Evolutionary conservation across 2,329 filamentous ascomycete genomes (phyloP).

Genomic region (Fusarium sp.): DNA sequence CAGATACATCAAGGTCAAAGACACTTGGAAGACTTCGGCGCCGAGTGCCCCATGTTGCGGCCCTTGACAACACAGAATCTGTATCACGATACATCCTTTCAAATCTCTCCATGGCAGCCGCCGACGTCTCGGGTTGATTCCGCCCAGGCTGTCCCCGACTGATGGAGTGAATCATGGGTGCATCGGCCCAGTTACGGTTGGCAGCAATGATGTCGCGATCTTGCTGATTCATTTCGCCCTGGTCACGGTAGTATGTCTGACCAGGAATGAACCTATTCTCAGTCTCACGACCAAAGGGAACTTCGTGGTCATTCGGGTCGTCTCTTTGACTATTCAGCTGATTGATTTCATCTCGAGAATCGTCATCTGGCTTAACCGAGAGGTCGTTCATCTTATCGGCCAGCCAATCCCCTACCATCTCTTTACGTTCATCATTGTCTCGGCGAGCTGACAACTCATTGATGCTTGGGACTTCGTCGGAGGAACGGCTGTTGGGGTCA

Average conservation of each 20-base stretch:
- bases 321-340: conserved; percentile 40
- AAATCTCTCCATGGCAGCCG: conserved; percentile 65
- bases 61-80: conserved; percentile 68
- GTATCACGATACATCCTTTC: conserved; percentile 64
- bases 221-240: conserved; percentile 55
- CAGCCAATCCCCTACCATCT: conserved; percentile 64
- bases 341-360: conserved; percentile 36
- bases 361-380: conserved; percentile 43
- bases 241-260: conserved; percentile 61
- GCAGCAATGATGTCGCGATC: conserved; percentile 64
- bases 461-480: conserved; percentile 58
- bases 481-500: conserved; percentile 58
- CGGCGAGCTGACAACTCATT: conserved; percentile 60
- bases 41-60: conserved; percentile 77
- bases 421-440: conserved; percentile 59
- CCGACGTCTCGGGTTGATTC: conserved; percentile 62
- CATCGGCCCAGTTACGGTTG: conserved; percentile 61
- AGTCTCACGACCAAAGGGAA: conserved; percentile 60
- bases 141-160: conserved; percentile 44
- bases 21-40: conserved; percentile 71
- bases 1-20: conserved; percentile 65
- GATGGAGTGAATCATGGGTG: conserved; percentile 61
- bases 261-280: conserved; percentile 62
- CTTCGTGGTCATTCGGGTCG: conserved; percentile 51
- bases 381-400: conserved; percentile 49